Evolutionary conservation across 192 early-diverging fungal species (phyloP).

Genomic region (Backusella australiensis): DNA sequence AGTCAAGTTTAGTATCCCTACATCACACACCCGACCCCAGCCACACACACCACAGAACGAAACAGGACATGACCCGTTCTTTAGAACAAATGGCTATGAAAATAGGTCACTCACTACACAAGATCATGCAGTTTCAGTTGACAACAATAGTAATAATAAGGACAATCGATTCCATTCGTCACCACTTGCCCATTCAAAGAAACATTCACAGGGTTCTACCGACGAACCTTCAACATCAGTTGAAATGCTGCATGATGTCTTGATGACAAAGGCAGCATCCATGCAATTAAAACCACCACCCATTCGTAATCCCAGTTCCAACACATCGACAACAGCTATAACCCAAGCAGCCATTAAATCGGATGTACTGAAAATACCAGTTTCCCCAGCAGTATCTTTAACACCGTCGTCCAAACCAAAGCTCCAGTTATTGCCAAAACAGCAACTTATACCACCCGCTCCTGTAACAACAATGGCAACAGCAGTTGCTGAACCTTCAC

Average conservation of each 20-base stretch:
- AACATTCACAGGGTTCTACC: constrained; percentile 1
- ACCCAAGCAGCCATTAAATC: neutral
- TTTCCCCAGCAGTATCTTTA: neutral
- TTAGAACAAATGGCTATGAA: constrained; percentile 18
- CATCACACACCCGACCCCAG: constrained; percentile 27
- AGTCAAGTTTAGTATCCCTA: constrained; percentile 49
- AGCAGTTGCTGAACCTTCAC: neutral
- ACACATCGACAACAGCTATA: neutral
- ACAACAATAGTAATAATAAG: constrained; percentile 1
- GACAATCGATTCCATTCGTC: constrained; percentile 15
- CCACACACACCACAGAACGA: constrained; percentile 46
- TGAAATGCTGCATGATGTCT: constrained; percentile 18
- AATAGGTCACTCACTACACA: neutral
- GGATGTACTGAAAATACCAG: neutral
- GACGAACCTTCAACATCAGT: neutral
- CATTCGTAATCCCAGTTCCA: neutral
- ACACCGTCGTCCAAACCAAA: neutral
- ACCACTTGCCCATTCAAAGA: constrained; percentile 19
- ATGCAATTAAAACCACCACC: constrained; percentile 28
- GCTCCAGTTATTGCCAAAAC: neutral
- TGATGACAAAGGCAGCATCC: constrained; percentile 28
- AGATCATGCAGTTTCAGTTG: neutral
- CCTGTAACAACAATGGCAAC: neutral
- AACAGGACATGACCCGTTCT: constrained; percentile 26
- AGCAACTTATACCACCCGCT: neutral